Evolutionary conservation across 225 moss, liverwort and hornwort genomes (phyloP), one percentile per base, ranked within the genome.

Genomic region (Neckera pumila): DNA sequence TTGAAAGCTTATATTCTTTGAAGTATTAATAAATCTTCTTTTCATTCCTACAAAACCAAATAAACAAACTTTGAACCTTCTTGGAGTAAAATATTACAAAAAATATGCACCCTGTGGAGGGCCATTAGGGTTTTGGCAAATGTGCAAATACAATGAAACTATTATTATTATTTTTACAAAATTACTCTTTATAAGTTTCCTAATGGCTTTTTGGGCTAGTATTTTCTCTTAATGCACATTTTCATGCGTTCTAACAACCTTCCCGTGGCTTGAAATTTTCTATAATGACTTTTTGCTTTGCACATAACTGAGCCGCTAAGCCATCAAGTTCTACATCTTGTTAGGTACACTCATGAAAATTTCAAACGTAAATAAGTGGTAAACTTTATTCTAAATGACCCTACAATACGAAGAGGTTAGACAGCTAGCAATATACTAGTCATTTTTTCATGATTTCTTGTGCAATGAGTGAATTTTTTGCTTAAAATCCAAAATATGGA

Each of bases 361-460:
- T 69, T 16, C 0, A 27, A 0, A 72, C 9, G 16, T 5, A 43
- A 26, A 16, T 16, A 43, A 42, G 5, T 16, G 1, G 0, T 15
- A 40, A 2, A 38, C 1, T 2, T 69, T 69, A 14, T 0, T 69
- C 14, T 23, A 7, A 38, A 69, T 23, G 23, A 69, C 23, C 22
- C 1, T 38, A 0, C 38, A 69, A 38, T 38, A 69, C 2, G 2
- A 67, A 0, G 6, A 38, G 1, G 6, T 45, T 45, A 38, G 38
- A 22, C 3, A 20, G 7, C 0, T n/a, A 0, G 6, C 8, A 66
- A n/a, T n/a, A 5, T 34, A 10, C 1, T 38, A 38, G 23, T n/a
- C 70, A 70, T 13, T 38, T 33, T 69, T 6, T 38, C 7, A 12
- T 23, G 7, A 40, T 14, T 70, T 69, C 10, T 23, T 67, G 0